These are phyloP conservation scores for Diaporthe eres DNA, from an alignment of 2,329 filamentous ascomycete species.

Conservation along the genomic window DNA sequence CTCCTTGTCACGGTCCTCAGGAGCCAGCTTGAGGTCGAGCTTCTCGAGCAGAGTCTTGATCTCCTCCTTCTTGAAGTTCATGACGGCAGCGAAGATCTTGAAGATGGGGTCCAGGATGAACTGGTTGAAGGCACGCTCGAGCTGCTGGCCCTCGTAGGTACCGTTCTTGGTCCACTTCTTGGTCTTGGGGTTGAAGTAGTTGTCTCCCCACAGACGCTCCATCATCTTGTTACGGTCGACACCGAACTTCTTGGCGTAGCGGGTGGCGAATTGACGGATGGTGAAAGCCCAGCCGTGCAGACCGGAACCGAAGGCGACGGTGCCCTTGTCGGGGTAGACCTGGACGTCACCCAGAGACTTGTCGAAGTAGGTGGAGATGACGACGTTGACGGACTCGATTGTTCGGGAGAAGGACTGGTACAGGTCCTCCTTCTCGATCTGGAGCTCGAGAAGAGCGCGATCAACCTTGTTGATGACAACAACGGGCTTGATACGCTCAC, in stretches of 20 bases:
- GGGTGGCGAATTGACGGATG: constrained; percentile 94
- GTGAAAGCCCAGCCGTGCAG: constrained; percentile 99
- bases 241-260: constrained; percentile 99
- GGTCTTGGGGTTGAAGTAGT: constrained; percentile 99
- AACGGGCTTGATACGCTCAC: constrained; percentile 99
- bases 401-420: constrained; percentile 99
- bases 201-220: constrained; percentile 99
- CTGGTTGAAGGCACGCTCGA: constrained; percentile 99
- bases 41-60: constrained; percentile 86
- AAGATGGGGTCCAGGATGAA: constrained; percentile 99
- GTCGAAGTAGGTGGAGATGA: constrained; percentile 99
- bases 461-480: constrained; percentile 99
- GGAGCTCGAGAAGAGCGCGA: constrained; percentile 98
- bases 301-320: constrained; percentile 98
- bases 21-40: constrained; percentile 91
- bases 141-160: constrained; percentile 85
- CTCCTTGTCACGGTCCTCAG: constrained; percentile 92
- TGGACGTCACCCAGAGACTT: constrained; percentile 97
- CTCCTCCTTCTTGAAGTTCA: constrained; percentile 99
- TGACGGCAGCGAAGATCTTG: constrained; percentile 96
- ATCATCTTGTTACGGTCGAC: constrained; percentile 99
- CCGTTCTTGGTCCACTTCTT: constrained; percentile 99
- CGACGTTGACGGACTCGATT: constrained; percentile 99
- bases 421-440: constrained; percentile 98
- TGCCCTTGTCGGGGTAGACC: constrained; percentile 98